phyloP scores from a whole-genome alignment of 176 grass and related monocot species.

The Triticum timopheevii region DNA sequence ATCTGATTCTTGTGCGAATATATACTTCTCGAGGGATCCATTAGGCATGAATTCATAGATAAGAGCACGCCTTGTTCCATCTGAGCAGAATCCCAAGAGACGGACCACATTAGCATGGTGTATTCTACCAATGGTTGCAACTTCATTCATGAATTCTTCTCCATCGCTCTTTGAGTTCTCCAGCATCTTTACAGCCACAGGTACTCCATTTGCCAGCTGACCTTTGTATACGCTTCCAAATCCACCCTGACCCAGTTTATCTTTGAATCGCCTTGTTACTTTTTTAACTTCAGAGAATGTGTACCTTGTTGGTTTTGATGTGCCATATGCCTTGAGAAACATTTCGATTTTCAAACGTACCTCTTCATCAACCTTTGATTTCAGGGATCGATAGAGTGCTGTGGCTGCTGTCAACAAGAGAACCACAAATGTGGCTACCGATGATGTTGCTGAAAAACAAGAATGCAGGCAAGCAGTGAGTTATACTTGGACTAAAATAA shows the following conservation, averaged over 20 bases:
- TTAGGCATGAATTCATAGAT: slow-evolving; percentile 5
- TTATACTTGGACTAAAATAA: background rate
- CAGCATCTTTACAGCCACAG: slow-evolving; percentile 7
- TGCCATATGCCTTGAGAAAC: slow-evolving; percentile 9
- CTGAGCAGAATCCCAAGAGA: background rate
- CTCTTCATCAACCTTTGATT: slow-evolving; percentile 22
- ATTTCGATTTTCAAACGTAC: slow-evolving; percentile 2
- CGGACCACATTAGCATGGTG: slow-evolving; percentile 8
- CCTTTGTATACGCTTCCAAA: slow-evolving; percentile 6
- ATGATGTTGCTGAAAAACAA: background rate
- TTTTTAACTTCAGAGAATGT: slow-evolving; percentile 10
- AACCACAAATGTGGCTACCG: background rate
- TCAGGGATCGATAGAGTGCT: background rate
- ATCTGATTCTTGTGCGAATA: slow-evolving; percentile 3
- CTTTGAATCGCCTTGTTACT: background rate
- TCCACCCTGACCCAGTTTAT: slow-evolving; percentile 1
- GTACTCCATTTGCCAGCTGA: background rate
- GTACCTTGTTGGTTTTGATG: slow-evolving; percentile 9
- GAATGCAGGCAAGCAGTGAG: background rate
- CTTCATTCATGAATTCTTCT: slow-evolving; percentile 1
- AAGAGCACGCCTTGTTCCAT: slow-evolving; percentile 13
- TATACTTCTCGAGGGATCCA: background rate
- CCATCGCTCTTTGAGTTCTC: background rate
- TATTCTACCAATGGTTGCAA: background rate
- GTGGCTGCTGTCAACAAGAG: background rate